Conservation (phyloP, 768 basidiomycete genomes). For the Kwoniella heveanensis region DNA sequence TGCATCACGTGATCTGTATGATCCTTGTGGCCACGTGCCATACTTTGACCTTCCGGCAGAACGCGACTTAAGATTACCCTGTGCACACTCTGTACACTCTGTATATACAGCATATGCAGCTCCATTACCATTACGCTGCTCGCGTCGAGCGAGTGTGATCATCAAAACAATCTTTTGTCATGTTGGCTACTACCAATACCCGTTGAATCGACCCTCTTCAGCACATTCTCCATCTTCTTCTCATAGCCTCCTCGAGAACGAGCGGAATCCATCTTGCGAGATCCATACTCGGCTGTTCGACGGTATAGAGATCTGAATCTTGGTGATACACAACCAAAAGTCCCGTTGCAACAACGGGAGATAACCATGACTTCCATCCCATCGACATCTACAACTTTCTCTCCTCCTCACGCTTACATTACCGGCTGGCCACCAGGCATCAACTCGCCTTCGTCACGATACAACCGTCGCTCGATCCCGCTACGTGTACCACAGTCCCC, state of each 20-base stretch:
- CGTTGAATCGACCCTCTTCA: no score
- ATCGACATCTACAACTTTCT: neutral
- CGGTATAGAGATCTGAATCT: neutral
- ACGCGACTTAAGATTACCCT: no score
- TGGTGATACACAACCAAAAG: neutral
- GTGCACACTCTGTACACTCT: no score
- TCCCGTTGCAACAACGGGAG: neutral
- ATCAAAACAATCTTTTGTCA: constrained; percentile 1
- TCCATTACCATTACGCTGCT: neutral
- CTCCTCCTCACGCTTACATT: neutral
- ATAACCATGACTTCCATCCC: neutral
- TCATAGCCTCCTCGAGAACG: neutral
- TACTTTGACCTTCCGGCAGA: no score
- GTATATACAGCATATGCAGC: no score
- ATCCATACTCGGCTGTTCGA: neutral
- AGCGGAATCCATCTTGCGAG: neutral
- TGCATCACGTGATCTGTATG: no score
- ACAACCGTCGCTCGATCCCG: neutral
- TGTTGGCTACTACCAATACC: no score
- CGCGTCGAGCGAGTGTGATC: neutral
- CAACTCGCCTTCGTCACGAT: neutral
- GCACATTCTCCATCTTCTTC: neutral
- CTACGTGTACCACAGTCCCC: neutral
- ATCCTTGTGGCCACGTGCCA: no score
- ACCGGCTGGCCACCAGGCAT: constrained; percentile 1